These are phyloP conservation scores for Pyracantha coccinea DNA, from an alignment of 331 rosid species.

Conservation along the genomic window DNA sequence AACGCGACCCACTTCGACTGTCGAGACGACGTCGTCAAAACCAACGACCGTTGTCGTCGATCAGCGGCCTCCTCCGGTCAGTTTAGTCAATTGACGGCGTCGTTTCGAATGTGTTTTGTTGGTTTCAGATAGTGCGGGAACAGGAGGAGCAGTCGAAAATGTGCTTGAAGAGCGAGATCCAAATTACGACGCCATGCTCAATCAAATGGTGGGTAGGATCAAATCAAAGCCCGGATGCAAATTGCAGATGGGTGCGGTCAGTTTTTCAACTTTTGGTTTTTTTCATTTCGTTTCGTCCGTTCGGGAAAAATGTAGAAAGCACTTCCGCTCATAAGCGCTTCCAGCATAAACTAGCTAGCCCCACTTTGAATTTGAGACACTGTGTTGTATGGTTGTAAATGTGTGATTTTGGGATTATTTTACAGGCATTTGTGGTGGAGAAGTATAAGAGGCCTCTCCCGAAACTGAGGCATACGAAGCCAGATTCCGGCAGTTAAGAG, in stretches of 20 bases:
- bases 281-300: background rate
- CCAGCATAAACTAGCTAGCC: background rate
- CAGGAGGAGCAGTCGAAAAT: slow-evolving; percentile 24
- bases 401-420: background rate
- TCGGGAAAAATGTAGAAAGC: background rate
- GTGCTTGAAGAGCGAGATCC: slow-evolving; percentile 73
- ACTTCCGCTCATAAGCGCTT: background rate
- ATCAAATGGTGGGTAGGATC: slow-evolving; percentile 83
- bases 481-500: slow-evolving; percentile 53
- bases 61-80: slow-evolving; percentile 33
- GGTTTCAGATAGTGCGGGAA: slow-evolving; percentile 28
- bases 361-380: background rate
- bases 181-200: slow-evolving; percentile 77
- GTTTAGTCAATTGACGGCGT: background rate
- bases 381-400: background rate
- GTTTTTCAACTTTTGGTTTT: background rate
- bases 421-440: slow-evolving; percentile 72
- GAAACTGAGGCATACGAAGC: slow-evolving; percentile 55
- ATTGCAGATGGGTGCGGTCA: slow-evolving; percentile 93
- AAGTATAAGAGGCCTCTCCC: slow-evolving; percentile 70
- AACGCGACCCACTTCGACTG: slow-evolving; percentile 41
- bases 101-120: slow-evolving; percentile 17
- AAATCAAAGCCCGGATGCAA: slow-evolving; percentile 81
- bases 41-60: slow-evolving; percentile 31
- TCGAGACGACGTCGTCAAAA: slow-evolving; percentile 36